These are phyloP conservation scores for Danielia reshetovae DNA, from an alignment of 805 yeast genomes.

Conservation along the genomic window DNA sequence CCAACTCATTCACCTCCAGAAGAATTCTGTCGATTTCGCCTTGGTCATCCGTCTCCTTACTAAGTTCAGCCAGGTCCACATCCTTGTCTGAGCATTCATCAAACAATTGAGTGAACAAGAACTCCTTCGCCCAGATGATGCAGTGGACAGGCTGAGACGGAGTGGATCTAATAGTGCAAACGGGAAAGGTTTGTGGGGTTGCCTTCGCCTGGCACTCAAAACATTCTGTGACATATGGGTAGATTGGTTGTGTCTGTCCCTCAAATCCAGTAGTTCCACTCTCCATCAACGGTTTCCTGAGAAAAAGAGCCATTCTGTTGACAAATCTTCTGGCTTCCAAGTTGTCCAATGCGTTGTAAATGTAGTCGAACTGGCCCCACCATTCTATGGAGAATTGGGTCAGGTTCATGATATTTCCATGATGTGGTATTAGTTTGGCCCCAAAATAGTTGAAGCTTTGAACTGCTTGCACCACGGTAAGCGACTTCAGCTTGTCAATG, in stretches of 20 bases:
- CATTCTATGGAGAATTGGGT: slow-evolving; percentile 66
- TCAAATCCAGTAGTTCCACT: slow-evolving; percentile 93
- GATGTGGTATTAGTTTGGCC: slow-evolving; percentile 69
- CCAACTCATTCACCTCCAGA: slow-evolving; percentile 64
- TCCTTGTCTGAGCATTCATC: slow-evolving; percentile 40
- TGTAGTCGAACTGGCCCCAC: slow-evolving; percentile 67
- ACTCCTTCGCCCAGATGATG: slow-evolving; percentile 96
- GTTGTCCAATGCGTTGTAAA: slow-evolving; percentile 92
- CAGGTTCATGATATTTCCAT: slow-evolving; percentile 83
- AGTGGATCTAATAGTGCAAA: slow-evolving; percentile 93
- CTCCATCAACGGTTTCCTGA: slow-evolving; percentile 77
- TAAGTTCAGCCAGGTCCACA: slow-evolving; percentile 21
- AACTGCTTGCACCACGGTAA: slow-evolving; percentile 83
- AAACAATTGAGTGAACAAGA: slow-evolving; percentile 77
- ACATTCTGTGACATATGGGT: slow-evolving; percentile 81
- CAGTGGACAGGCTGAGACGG: slow-evolving; percentile 97
- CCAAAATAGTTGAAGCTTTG: slow-evolving; percentile 57
- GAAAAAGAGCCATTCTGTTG: slow-evolving; percentile 73
- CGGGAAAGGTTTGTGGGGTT: slow-evolving; percentile 88
- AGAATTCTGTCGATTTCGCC: slow-evolving; percentile 62
- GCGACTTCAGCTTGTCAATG: slow-evolving; percentile 82
- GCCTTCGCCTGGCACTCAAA: slow-evolving; percentile 88
- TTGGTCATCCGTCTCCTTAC: slow-evolving; percentile 55
- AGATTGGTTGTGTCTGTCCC: slow-evolving; percentile 92
- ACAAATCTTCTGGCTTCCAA: slow-evolving; percentile 89